A percentile compares a stretch with the other conserved stretches of the same genome.
phyloP scores from a whole-genome alignment of 2,329 filamentous ascomycete species.

The Nemania serpens region DNA sequence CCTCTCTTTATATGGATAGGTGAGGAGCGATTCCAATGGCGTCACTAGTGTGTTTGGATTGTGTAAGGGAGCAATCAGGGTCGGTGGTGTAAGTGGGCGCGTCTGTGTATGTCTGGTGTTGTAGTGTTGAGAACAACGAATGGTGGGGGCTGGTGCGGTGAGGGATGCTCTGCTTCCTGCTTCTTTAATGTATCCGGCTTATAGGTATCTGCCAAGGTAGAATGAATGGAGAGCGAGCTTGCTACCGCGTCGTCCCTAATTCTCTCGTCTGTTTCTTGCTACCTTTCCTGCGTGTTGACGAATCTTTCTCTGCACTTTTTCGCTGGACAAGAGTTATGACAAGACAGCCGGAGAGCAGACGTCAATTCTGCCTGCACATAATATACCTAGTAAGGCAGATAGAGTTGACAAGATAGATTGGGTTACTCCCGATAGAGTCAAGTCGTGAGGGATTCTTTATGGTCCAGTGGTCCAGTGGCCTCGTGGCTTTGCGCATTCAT shows the following conservation, averaged over 20 bases:
- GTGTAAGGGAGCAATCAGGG: slow-evolving; percentile 9
- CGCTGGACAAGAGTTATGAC: slow-evolving; percentile 13
- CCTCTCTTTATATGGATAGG: neutral
- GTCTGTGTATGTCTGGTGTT: slow-evolving; percentile 26
- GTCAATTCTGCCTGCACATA: slow-evolving; percentile 29
- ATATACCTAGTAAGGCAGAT: slow-evolving; percentile 33
- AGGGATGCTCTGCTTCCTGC: slow-evolving; percentile 18
- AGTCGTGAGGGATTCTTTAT: slow-evolving; percentile 15
- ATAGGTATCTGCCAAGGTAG: slow-evolving; percentile 22
- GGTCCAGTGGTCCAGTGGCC: slow-evolving; percentile 21
- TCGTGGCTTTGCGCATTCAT: slow-evolving; percentile 34
- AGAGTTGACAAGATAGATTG: slow-evolving; percentile 25
- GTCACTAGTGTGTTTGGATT: slow-evolving; percentile 7
- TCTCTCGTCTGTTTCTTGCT: slow-evolving; percentile 13
- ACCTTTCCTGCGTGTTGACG: slow-evolving; percentile 1
- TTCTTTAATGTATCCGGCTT: slow-evolving; percentile 23
- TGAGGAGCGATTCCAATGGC: neutral
- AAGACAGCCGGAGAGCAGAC: slow-evolving; percentile 12
- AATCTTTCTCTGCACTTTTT: slow-evolving; percentile 9
- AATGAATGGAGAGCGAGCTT: slow-evolving; percentile 8
- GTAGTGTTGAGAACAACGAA: slow-evolving; percentile 18
- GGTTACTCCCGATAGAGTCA: slow-evolving; percentile 33
- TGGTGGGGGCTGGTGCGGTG: slow-evolving; percentile 8
- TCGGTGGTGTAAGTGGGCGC: slow-evolving; percentile 25
- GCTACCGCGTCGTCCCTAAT: slow-evolving; percentile 19